Evolutionary conservation across 495 filamentous ascomycete genomes (phyloP).

Genomic region (Penicillium egyptiacum): DNA sequence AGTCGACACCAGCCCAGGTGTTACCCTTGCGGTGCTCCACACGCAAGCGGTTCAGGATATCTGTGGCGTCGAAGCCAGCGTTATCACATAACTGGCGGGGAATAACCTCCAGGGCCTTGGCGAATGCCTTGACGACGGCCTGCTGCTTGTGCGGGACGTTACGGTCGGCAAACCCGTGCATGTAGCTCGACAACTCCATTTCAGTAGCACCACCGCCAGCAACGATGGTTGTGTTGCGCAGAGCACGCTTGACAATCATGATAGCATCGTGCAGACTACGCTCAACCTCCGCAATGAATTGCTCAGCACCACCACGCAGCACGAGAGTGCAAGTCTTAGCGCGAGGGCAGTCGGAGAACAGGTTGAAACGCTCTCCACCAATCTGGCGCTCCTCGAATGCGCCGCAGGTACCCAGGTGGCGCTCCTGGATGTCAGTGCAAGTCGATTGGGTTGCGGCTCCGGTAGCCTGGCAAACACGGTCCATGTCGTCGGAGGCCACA

Average conservation of each 20-base stretch:
- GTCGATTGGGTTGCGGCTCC: conserved; percentile 92
- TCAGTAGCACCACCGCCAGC: conserved; percentile 93
- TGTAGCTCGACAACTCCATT: conserved; percentile 93
- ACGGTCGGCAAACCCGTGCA: conserved; percentile 87
- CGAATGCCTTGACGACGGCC: conserved; percentile 94
- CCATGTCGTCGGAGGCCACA: conserved; percentile 89
- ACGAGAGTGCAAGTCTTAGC: conserved; percentile 97
- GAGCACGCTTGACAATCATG: conserved; percentile 98
- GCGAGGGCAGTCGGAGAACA: conserved; percentile 92
- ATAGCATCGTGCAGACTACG: conserved; percentile 96
- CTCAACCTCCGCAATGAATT: conserved; percentile 98
- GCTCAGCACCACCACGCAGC: conserved; percentile 92
- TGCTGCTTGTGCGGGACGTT: conserved; percentile 95
- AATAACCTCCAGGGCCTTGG: conserved; percentile 95
- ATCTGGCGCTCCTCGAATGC: conserved; percentile 94
- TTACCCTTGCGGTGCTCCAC: conserved; percentile 92
- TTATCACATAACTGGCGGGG: conserved; percentile 97
- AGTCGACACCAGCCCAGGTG: conserved; percentile 94
- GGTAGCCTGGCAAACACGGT: conserved; percentile 92
- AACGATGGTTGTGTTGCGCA: conserved; percentile 90
- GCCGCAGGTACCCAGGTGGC: conserved; percentile 90
- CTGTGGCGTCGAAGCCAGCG: conserved; percentile 95
- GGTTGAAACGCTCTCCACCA: conserved; percentile 94
- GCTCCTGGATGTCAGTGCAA: conserved; percentile 88
- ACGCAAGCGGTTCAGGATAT: conserved; percentile 90